Conservation (phyloP, 768 basidiomycete species). For the Galerina marginata region DNA sequence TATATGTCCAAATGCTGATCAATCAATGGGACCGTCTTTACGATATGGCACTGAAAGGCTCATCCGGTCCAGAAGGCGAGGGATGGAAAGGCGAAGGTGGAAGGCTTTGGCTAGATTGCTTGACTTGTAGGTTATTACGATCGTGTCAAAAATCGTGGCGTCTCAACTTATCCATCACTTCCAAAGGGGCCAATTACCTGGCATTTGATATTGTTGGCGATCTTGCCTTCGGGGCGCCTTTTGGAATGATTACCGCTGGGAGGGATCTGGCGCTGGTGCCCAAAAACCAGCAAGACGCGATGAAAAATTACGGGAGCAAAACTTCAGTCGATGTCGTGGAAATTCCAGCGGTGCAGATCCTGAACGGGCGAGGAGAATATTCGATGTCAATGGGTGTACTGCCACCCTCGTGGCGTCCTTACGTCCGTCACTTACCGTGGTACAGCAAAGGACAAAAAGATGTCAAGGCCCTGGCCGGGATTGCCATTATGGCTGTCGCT, state of each 20-base stretch:
- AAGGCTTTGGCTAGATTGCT: slow-evolving; percentile 73
- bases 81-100: slow-evolving; percentile 67
- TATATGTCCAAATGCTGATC: slow-evolving; percentile 63
- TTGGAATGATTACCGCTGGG: slow-evolving; percentile 83
- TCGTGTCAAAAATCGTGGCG: neutral
- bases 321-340: slow-evolving; percentile 51
- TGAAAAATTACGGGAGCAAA: slow-evolving; percentile 59
- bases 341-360: slow-evolving; percentile 83
- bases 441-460: slow-evolving; percentile 69
- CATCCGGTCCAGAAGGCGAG: slow-evolving; percentile 63
- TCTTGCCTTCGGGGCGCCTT: slow-evolving; percentile 85
- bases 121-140: slow-evolving; percentile 64
- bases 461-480: slow-evolving; percentile 76
- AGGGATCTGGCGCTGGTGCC: slow-evolving; percentile 78
- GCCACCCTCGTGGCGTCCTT: slow-evolving; percentile 72
- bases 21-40: slow-evolving; percentile 79
- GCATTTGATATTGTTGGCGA: slow-evolving; percentile 82
- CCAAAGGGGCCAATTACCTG: slow-evolving; percentile 57
- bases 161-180: slow-evolving; percentile 13
- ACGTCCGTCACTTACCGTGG: slow-evolving; percentile 74
- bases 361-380: slow-evolving; percentile 89
- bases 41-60: slow-evolving; percentile 58
- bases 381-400: slow-evolving; percentile 84
- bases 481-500: slow-evolving; percentile 81
- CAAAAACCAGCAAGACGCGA: slow-evolving; percentile 55